Base-by-base conservation (phyloP, 768 basidiomycete species). In the Suillus sp. region DNA sequence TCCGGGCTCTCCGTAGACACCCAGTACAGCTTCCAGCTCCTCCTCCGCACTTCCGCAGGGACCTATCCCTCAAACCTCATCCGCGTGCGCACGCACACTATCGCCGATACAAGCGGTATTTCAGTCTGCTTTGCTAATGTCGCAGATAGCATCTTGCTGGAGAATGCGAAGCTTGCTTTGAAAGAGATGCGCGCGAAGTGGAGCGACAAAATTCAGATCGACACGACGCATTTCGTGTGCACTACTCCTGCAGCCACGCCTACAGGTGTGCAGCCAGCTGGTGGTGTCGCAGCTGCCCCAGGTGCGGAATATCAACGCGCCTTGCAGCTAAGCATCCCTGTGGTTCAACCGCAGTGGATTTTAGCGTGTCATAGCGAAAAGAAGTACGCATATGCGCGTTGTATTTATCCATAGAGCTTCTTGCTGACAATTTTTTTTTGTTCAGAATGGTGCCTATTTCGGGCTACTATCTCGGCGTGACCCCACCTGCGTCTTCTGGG, bases 211-310 rank as follows among this genome's bases (percentile, higher is more conserved):
- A 95, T 99, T 45, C 93, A 96, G 78, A 96, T 99, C 63, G 96
- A 99, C 72, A 99, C 96, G 11, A 98, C 96, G 0, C 96, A 99
- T 75, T 99, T 97, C 68, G 95, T 98, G 47, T 96, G 95, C 72
- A 96, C 95, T 20, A 94, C 92, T 0, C 94, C 95, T 3, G 90
- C 88, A 1, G 83, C 86, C 11, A 88, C 86, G 0, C 84, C 87
- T 0, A 69, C 74, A 11, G 89, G 85, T 37, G 86, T 86, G 11
- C 82, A 79, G 62, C 82, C 82, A 0, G 79, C 82, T 10, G 86
- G 88, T 1, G 83, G 80, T 61, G 77, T 79, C 13, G 78, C 81
- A 18, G 85, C 86, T 2, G 75, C 73, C n/a, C 91, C 94, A 0
- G 90, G 90, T 0, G 88, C 92, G 8, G 93, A 95, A 69, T 99